Conservation (phyloP, 768 basidiomycete species). For the Hericium rajendrae region DNA sequence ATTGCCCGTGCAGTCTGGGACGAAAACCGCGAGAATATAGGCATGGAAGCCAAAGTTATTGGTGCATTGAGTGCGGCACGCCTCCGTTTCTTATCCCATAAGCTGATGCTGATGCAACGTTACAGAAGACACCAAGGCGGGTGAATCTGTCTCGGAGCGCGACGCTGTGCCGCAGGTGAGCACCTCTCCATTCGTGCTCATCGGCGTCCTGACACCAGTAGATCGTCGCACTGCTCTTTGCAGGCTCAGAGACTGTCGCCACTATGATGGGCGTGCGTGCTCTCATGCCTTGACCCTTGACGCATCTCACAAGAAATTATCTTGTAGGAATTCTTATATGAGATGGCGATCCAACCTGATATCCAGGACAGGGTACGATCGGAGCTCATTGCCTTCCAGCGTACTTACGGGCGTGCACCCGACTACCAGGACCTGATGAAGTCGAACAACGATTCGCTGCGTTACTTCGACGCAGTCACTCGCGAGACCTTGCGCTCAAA, state of each 20-base stretch:
- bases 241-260: constrained; percentile 6
- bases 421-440: constrained; percentile 6
- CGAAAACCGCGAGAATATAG: neutral
- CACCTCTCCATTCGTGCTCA: neutral
- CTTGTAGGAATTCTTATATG: constrained; percentile 3
- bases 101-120: neutral
- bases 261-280: constrained; percentile 4
- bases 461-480: constrained; percentile 14
- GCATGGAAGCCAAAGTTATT: constrained; percentile 8
- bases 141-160: neutral
- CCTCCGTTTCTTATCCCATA: neutral
- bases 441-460: constrained; percentile 3
- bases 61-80: neutral
- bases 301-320: neutral
- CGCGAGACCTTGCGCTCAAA: constrained; percentile 11
- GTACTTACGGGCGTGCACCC: neutral
- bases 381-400: neutral
- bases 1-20: constrained; percentile 8
- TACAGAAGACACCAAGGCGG: neutral
- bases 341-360: neutral
- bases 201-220: neutral
- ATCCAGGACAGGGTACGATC: neutral
- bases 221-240: constrained; percentile 7
- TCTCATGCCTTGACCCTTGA: neutral
- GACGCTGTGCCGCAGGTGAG: constrained; percentile 7